These are phyloP conservation scores for Geum urbanum DNA, from an alignment of 306 rosid genomes.

Conservation along the genomic window DNA sequence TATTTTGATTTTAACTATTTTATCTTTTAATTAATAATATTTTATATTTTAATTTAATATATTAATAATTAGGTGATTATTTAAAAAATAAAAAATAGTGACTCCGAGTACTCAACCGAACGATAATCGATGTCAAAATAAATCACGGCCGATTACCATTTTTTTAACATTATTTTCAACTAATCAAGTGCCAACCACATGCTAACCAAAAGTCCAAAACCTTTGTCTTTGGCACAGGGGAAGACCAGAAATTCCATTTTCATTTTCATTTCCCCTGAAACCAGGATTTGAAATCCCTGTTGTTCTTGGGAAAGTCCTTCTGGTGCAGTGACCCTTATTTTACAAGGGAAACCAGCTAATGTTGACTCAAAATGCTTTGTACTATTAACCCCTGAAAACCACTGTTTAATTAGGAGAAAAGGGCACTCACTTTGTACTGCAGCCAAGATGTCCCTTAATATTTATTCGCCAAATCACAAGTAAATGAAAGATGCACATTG, in stretches of 20 bases:
- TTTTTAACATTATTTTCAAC: no score
- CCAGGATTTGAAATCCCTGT: slow-evolving; percentile 16
- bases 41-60: no score
- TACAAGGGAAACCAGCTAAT: slow-evolving; percentile 3
- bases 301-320: slow-evolving; percentile 5
- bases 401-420: background rate
- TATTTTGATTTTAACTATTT: no score
- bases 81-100: no score
- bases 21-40: no score
- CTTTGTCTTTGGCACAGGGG: background rate
- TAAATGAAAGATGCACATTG: slow-evolving; percentile 19
- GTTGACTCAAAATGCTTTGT: background rate
- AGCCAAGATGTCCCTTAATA: background rate
- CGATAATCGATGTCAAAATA: no score
- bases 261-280: slow-evolving; percentile 7
- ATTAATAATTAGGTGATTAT: no score
- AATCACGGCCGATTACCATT: no score
- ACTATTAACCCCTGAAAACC: background rate
- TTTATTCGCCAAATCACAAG: background rate
- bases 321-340: background rate
- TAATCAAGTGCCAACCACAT: slow-evolving; percentile 2
- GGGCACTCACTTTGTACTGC: slow-evolving; percentile 1
- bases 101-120: no score
- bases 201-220: background rate
- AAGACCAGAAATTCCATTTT: background rate